These are phyloP conservation scores for Termitomyces sp. DNA, from an alignment of 1,284 basidiomycete genomes.

Conservation along the genomic window DNA sequence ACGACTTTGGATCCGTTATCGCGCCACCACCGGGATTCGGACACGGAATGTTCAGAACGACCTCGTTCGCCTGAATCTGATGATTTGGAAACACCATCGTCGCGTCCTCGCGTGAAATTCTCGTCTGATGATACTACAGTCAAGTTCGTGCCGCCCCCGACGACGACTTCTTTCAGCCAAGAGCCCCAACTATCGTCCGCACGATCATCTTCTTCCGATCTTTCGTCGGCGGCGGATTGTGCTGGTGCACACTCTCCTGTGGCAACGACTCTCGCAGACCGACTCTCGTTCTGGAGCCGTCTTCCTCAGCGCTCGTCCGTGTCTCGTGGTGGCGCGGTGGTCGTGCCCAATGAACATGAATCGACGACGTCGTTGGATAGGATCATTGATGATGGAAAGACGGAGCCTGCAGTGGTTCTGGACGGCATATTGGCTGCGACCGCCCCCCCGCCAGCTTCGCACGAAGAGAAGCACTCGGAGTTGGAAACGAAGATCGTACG, in stretches of 20 bases:
- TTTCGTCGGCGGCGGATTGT: slow-evolving; percentile 45
- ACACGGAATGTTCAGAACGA: slow-evolving; percentile 7
- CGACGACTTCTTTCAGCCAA: slow-evolving; percentile 12
- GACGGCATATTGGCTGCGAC: slow-evolving; percentile 50
- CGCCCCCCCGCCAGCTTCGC: slow-evolving; percentile 51
- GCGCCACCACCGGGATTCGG: slow-evolving; percentile 9
- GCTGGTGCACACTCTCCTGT: slow-evolving; percentile 45
- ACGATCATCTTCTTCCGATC: slow-evolving; percentile 46
- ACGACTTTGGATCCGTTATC: slow-evolving; percentile 23
- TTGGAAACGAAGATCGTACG: slow-evolving; percentile 75
- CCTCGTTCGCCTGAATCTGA: slow-evolving; percentile 3
- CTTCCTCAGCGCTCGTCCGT: slow-evolving; percentile 37
- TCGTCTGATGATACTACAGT: slow-evolving; percentile 36
- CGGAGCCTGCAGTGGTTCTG: slow-evolving; percentile 46
- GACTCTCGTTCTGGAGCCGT: slow-evolving; percentile 69
- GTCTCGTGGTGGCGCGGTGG: background rate
- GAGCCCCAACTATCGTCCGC: slow-evolving; percentile 31
- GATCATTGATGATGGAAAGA: slow-evolving; percentile 43
- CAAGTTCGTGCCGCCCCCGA: slow-evolving; percentile 35
- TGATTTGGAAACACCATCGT: slow-evolving; percentile 7
- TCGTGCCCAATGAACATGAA: slow-evolving; percentile 16
- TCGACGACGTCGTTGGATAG: slow-evolving; percentile 38
- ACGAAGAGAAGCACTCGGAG: slow-evolving; percentile 63
- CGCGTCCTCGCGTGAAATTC: slow-evolving; percentile 42
- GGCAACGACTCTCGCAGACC: slow-evolving; percentile 54